phyloP scores from a whole-genome alignment of 1,284 basidiomycete species.

The Veloboletus limbatus region DNA sequence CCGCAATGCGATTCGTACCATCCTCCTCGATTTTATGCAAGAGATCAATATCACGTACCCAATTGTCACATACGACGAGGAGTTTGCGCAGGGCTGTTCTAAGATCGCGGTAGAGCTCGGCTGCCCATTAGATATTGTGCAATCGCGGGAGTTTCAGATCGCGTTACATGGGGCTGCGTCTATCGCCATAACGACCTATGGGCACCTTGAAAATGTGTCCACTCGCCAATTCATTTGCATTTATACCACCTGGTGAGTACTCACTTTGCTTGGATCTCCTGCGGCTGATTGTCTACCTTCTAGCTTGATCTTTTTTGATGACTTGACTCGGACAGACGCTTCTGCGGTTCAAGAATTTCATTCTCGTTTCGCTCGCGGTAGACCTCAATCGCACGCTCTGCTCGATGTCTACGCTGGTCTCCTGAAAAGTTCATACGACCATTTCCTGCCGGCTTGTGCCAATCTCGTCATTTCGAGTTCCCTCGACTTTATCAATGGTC shows the following conservation, averaged over 20 bases:
- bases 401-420: conserved; percentile 2
- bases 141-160: conserved; percentile 8
- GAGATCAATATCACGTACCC: conserved; percentile 9
- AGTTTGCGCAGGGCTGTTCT: conserved; percentile 7
- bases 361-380: neutral
- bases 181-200: conserved; percentile 8
- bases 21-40: conserved; percentile 6
- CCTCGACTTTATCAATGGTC: conserved; percentile 6
- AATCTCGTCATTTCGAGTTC: conserved; percentile 10
- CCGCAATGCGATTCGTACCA: conserved; percentile 3
- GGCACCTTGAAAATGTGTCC: conserved; percentile 1
- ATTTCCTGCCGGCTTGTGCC: conserved; percentile 7
- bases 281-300: neutral
- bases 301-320: conserved; percentile 10
- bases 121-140: neutral
- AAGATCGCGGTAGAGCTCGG: conserved; percentile 4
- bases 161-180: conserved; percentile 4
- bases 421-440: conserved; percentile 4
- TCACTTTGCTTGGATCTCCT: too few species aligned
- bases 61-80: conserved; percentile 5
- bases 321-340: conserved; percentile 6
- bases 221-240: conserved; percentile 10
- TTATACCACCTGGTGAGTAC: conserved; percentile 8
- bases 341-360: conserved; percentile 7
- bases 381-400: conserved; percentile 2